Evolutionary conservation across 1,139 yeast genomes (phyloP).

Genomic region (Magnusiomyces sp.): DNA sequence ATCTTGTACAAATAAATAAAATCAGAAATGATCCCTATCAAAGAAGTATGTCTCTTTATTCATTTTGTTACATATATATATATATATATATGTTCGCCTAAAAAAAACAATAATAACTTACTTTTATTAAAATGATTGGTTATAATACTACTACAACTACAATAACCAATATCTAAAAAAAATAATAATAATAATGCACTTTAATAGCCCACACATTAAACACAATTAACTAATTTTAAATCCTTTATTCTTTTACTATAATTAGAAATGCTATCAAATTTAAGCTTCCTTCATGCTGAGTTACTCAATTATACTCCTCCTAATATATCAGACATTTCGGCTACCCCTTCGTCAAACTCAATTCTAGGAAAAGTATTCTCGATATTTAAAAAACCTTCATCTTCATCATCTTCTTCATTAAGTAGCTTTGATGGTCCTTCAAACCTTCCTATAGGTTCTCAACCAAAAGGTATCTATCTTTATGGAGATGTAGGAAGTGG

Average conservation of each 20-base stretch:
- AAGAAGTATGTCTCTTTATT: conserved; percentile 23
- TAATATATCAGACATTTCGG: conserved; percentile 5
- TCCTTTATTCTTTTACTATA: too few relatives aligned
- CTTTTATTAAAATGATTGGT: not conserved
- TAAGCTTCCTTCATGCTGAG: conserved; percentile 22
- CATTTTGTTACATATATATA: not conserved
- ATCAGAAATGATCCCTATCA: conserved; percentile 63
- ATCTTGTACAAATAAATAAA: conserved; percentile 43
- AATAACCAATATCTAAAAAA: not conserved
- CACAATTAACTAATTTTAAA: too few relatives aligned
- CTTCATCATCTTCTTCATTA: not conserved
- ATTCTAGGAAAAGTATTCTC: conserved; percentile 9
- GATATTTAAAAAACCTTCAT: conserved; percentile 11
- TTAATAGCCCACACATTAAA: too few relatives aligned
- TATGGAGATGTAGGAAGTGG: conserved; percentile 99
- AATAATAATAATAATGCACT: too few relatives aligned
- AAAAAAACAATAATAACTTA: not conserved
- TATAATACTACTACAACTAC: too few relatives aligned
- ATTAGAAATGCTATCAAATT: conserved; percentile 20
- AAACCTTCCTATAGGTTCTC: conserved; percentile 20
- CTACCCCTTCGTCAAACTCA: not conserved
- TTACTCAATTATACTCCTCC: conserved; percentile 22
- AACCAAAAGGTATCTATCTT: conserved; percentile 74
- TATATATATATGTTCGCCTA: not conserved
- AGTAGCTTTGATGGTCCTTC: conserved; percentile 9